Percentiles rank a stretch among this genome's conserved stretches.
These are phyloP conservation scores for Cutaneotrichosporon sp. DNA, from an alignment of 1,284 basidiomycete genomes.

Conservation along the genomic window DNA sequence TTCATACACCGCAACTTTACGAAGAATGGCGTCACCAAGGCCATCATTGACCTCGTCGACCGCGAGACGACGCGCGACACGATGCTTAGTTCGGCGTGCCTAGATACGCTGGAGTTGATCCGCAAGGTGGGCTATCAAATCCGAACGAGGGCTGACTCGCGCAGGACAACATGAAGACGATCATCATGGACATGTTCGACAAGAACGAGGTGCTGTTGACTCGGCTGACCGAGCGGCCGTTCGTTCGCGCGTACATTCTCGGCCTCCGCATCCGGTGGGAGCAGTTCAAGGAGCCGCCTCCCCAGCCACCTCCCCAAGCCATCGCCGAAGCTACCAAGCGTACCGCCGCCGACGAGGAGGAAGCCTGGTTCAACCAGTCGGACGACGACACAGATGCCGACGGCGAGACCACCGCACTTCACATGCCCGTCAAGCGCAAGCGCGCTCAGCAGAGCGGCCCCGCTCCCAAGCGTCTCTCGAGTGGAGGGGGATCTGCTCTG, in stretches of 20 bases:
- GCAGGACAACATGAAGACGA: constrained; percentile 82
- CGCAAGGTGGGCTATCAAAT: constrained; percentile 61
- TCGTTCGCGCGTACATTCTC: constrained; percentile 38
- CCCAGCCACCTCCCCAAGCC: constrained; percentile 56
- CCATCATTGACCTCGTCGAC: constrained; percentile 77
- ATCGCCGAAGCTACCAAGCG: constrained; percentile 59
- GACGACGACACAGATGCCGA: constrained; percentile 55
- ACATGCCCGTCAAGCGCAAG: constrained; percentile 34
- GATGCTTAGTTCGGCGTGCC: constrained; percentile 87
- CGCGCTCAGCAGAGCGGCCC: constrained; percentile 25
- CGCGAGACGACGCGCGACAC: constrained; percentile 85
- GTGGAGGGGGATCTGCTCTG: constrained; percentile 25
- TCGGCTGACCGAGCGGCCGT: constrained; percentile 61
- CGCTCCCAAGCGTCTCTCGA: constrained; percentile 16
- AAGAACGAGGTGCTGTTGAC: constrained; percentile 69
- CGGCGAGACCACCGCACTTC: background rate
- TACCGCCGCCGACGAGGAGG: constrained; percentile 68
- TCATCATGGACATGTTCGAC: constrained; percentile 83
- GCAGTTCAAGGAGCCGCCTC: constrained; percentile 84
- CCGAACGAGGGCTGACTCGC: constrained; percentile 7
- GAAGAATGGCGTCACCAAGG: constrained; percentile 79
- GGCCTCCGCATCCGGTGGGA: constrained; percentile 79
- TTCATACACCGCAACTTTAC: constrained; percentile 82
- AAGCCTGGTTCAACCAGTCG: constrained; percentile 81
- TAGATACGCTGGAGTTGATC: constrained; percentile 92